Conservation (phyloP, 495 filamentous ascomycete genomes). For the Hypomontagnella monticulosa region DNA sequence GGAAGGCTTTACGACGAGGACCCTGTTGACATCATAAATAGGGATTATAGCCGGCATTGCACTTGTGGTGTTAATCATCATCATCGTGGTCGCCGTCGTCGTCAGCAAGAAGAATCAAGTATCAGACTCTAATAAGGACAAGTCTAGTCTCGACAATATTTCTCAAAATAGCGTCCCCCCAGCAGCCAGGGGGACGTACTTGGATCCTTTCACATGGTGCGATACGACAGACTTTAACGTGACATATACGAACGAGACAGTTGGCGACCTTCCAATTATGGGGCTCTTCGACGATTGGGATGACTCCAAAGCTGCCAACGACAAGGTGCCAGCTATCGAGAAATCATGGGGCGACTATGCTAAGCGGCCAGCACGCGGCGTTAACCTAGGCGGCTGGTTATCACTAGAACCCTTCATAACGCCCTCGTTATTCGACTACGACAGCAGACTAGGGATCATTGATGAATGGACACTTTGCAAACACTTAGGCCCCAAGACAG, state of each 20-base stretch:
- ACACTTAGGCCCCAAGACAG: conserved; percentile 70
- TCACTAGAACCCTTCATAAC: conserved; percentile 95
- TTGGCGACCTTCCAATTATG: conserved; percentile 89
- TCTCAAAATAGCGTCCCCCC: conserved; percentile 70
- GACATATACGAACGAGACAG: conserved; percentile 86
- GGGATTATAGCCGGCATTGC: conserved; percentile 63
- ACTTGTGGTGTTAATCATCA: conserved; percentile 71
- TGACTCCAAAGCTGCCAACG: conserved; percentile 80
- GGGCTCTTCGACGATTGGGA: conserved; percentile 89
- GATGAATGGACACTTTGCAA: conserved; percentile 87
- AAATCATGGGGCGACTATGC: conserved; percentile 80
- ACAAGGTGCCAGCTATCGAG: conserved; percentile 79
- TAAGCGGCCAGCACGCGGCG: conserved; percentile 80
- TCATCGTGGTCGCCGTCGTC: conserved; percentile 77
- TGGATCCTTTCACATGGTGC: conserved; percentile 94
- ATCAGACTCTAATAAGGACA: conserved; percentile 46
- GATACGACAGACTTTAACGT: conserved; percentile 93
- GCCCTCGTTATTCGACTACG: conserved; percentile 87
- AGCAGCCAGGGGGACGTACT: conserved; percentile 73
- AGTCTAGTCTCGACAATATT: conserved; percentile 67
- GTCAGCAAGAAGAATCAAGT: conserved; percentile 71
- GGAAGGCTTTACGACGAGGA: neutral
- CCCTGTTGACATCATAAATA: conserved; percentile 45
- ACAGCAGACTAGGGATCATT: conserved; percentile 68
- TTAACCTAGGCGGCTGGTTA: conserved; percentile 96